Conservation (phyloP, 495 filamentous ascomycete genomes). For the Penicillium crystallinum region DNA sequence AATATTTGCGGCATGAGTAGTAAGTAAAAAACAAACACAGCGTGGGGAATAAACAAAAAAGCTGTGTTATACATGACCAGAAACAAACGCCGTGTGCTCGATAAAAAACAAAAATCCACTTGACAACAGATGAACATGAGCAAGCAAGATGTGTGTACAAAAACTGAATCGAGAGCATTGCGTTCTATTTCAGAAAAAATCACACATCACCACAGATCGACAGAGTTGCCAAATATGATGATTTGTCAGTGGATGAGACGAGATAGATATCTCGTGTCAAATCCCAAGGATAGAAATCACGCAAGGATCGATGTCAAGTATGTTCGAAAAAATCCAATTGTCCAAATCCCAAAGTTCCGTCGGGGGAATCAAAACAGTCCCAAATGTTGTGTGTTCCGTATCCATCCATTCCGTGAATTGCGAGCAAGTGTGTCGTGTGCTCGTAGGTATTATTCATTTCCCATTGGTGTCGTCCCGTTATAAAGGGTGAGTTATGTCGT, state of each 20-base stretch:
- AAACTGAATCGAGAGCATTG: neutral
- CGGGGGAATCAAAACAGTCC: conserved; percentile 4
- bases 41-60: neutral
- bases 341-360: conserved; percentile 15
- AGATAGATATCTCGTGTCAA: neutral
- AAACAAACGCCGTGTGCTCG: neutral
- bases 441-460: conserved; percentile 32
- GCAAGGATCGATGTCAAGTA: conserved; percentile 16
- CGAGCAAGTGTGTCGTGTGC: conserved; percentile 11
- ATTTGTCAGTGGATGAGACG: neutral
- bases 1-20: neutral
- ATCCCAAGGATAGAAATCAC: neutral
- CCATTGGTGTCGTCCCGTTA: conserved; percentile 27
- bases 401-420: conserved; percentile 8
- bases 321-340: conserved; percentile 19
- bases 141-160: neutral
- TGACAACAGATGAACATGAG: neutral
- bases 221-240: neutral
- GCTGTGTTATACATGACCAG: conserved; percentile 1
- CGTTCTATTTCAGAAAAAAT: neutral
- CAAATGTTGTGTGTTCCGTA: conserved; percentile 17
- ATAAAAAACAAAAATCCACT: conserved; percentile 1
- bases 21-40: neutral
- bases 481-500: conserved; percentile 17
- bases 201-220: neutral